A percentile compares a stretch with the other conserved stretches of the same genome.
Conservation (phyloP, 345 rosid genomes). For the Hypericum perforatum region DNA sequence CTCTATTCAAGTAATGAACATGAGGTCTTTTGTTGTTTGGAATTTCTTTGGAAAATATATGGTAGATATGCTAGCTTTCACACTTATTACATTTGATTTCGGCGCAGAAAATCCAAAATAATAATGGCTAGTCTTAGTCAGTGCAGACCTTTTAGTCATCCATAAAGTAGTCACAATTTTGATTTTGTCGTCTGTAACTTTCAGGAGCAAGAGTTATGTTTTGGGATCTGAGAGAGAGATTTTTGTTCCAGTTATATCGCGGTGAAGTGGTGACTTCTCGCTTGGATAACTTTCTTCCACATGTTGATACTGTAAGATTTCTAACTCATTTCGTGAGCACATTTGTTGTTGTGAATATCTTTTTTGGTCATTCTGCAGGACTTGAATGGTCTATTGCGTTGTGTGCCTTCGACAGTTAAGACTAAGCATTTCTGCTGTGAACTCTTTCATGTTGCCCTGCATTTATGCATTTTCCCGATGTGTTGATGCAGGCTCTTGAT, state of each 20-base stretch:
- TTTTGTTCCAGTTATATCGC: constrained; percentile 58
- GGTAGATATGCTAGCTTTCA: too few species aligned
- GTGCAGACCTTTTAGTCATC: background rate
- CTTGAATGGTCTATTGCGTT: too few species aligned
- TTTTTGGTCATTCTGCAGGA: too few species aligned
- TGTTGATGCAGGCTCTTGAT: constrained; percentile 57
- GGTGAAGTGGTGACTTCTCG: constrained; percentile 67
- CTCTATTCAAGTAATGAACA: too few species aligned
- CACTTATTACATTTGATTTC: too few species aligned
- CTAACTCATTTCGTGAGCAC: background rate
- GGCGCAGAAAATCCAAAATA: too few species aligned
- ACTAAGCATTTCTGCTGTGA: too few species aligned
- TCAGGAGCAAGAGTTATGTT: constrained; percentile 71
- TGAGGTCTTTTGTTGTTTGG: too few species aligned
- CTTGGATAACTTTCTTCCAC: constrained; percentile 63
- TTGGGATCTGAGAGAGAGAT: constrained; percentile 81
- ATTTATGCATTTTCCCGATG: constrained; percentile 10
- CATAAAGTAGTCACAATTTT: constrained; percentile 6
- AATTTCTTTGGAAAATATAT: too few species aligned
- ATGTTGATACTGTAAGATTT: constrained; percentile 62
- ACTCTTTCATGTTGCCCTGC: background rate
- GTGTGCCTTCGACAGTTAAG: too few species aligned
- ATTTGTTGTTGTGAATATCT: background rate
- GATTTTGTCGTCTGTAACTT: constrained; percentile 14
- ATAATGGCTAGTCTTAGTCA: too few species aligned